Evolutionary conservation across 371 early-diverging fungal species (phyloP).

Genomic region (Sporodiniella umbellata): DNA sequence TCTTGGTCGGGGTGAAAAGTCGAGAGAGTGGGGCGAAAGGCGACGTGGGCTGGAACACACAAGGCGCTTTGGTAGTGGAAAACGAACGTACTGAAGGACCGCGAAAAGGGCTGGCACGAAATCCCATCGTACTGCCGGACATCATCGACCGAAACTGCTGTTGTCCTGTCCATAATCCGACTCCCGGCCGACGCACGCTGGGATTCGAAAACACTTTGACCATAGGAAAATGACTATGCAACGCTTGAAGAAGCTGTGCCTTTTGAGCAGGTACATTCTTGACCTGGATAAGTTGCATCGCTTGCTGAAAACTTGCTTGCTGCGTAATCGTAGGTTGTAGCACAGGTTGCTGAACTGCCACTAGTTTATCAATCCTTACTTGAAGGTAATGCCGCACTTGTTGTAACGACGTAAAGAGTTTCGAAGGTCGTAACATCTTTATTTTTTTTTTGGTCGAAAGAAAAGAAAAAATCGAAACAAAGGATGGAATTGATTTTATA

Average conservation of each 20-base stretch:
- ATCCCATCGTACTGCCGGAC: conserved; percentile 20
- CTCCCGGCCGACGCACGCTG: background rate
- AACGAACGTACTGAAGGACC: conserved; percentile 19
- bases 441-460: background rate
- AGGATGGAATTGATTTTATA: no score
- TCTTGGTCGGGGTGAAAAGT: conserved; percentile 22
- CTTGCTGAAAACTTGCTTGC: conserved; percentile 9
- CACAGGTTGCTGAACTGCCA: conserved; percentile 2
- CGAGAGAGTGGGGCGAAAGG: conserved; percentile 22
- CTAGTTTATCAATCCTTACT: conserved; percentile 26
- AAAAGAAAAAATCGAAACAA: no score
- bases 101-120: conserved; percentile 18
- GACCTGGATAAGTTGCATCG: conserved; percentile 2
- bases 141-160: conserved; percentile 25
- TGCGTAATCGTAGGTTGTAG: conserved; percentile 10
- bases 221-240: conserved; percentile 24
- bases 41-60: conserved; percentile 14
- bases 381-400: conserved; percentile 33
- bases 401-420: conserved; percentile 29
- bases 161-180: conserved; percentile 4
- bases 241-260: conserved; percentile 5
- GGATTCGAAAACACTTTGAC: conserved; percentile 25
- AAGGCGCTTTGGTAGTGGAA: conserved; percentile 22
- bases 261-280: conserved; percentile 1
- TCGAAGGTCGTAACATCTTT: conserved; percentile 25